Percentiles rank a stretch among this genome's conserved stretches.
These are phyloP conservation scores for Boletus eberwhitei DNA, from an alignment of 768 basidiomycete genomes.

Conservation along the genomic window DNA sequence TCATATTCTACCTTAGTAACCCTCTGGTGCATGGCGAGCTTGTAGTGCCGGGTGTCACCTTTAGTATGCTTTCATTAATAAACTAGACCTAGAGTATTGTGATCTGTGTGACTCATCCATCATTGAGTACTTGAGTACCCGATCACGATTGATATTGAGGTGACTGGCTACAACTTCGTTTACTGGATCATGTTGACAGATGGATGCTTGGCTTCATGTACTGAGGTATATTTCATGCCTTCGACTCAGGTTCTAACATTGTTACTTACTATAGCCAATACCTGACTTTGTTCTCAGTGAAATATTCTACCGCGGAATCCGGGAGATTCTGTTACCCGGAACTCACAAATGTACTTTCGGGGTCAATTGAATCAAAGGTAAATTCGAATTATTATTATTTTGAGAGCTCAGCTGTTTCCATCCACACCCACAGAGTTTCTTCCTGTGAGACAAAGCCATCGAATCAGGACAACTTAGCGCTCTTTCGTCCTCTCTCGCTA, in stretches of 20 bases:
- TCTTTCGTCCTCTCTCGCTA: background rate
- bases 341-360: background rate
- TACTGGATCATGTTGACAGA: too few species aligned
- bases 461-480: background rate
- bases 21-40: constrained; percentile 11
- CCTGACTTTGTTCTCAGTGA: too few species aligned
- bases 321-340: background rate
- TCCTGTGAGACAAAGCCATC: constrained; percentile 12
- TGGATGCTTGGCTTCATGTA: too few species aligned
- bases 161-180: too few species aligned
- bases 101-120: background rate
- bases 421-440: background rate
- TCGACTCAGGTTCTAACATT: background rate
- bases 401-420: background rate
- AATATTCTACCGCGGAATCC: background rate
- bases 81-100: background rate
- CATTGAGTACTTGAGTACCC: too few species aligned
- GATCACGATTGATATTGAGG: background rate
- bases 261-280: background rate
- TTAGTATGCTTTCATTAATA: background rate
- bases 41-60: constrained; percentile 7
- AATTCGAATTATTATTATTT: background rate
- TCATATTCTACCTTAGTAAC: background rate
- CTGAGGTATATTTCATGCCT: too few species aligned
- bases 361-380: too few species aligned